Percentiles rank a stretch among this genome's conserved stretches.
phyloP scores from a whole-genome alignment of 2,329 filamentous ascomycete species.

The Exophiala calicioides region DNA sequence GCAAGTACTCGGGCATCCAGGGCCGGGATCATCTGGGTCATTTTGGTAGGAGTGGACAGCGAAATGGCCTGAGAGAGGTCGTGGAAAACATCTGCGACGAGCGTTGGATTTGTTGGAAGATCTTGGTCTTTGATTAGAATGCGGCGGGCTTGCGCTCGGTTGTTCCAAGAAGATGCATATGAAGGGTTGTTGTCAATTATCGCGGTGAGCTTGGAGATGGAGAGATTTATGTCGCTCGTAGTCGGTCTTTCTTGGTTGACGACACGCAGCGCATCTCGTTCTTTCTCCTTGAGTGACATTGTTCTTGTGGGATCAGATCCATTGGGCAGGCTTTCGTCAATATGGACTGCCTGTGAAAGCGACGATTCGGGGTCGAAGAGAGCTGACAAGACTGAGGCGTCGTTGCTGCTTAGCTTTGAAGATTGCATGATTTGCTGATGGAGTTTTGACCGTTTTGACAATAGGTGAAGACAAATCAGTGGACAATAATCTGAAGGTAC shows the following conservation, averaged over 20 bases:
- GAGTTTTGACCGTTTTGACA: no score
- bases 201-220: slow-evolving; percentile 42
- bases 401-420: slow-evolving; percentile 42
- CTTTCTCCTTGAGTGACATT: slow-evolving; percentile 41
- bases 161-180: slow-evolving; percentile 58
- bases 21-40: slow-evolving; percentile 45
- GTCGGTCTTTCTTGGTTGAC: slow-evolving; percentile 33
- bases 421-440: not conserved
- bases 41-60: slow-evolving; percentile 43
- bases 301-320: slow-evolving; percentile 45
- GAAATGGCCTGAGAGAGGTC: slow-evolving; percentile 49
- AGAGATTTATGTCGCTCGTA: slow-evolving; percentile 33
- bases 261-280: slow-evolving; percentile 43
- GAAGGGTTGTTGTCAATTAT: slow-evolving; percentile 47
- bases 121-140: slow-evolving; percentile 38
- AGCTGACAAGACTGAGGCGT: slow-evolving; percentile 48
- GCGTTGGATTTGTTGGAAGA: slow-evolving; percentile 14
- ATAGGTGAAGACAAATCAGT: no score
- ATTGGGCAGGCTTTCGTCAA: slow-evolving; percentile 42
- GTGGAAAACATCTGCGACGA: slow-evolving; percentile 33
- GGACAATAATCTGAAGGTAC: no score
- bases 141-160: slow-evolving; percentile 55
- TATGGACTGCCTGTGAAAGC: slow-evolving; percentile 22
- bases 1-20: slow-evolving; percentile 54
- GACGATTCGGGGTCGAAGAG: slow-evolving; percentile 49